Conservation (phyloP, 192 early-diverging fungal genomes). For the Oehlia diaphana region DNA sequence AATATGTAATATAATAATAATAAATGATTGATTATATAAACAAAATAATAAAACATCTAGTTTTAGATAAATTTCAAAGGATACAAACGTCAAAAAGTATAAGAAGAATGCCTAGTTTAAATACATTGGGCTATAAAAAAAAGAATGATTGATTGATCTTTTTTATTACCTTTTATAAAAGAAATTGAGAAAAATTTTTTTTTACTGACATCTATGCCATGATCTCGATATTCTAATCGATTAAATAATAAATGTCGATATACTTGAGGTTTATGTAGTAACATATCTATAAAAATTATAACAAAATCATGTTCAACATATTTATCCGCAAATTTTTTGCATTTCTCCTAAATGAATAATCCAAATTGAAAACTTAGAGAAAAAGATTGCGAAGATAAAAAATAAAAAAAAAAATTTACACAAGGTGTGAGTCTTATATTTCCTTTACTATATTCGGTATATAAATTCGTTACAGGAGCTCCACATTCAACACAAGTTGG, state of each 20-base stretch:
- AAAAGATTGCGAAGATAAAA: background rate
- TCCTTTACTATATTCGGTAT: constrained; percentile 79
- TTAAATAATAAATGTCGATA: constrained; percentile 89
- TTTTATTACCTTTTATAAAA: background rate
- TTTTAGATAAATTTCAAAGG: background rate
- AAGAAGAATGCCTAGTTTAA: constrained; percentile 76
- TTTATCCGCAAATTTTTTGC: constrained; percentile 85
- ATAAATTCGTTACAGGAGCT: constrained; percentile 63
- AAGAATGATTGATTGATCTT: background rate
- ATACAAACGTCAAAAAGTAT: constrained; percentile 87
- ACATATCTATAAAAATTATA: constrained; percentile 89
- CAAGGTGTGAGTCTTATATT: constrained; percentile 85
- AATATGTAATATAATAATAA: background rate
- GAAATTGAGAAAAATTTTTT: background rate
- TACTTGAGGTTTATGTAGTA: constrained; percentile 82
- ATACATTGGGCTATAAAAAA: constrained; percentile 57
- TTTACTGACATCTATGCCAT: constrained; percentile 43
- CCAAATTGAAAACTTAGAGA: no score
- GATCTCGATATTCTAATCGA: constrained; percentile 58
- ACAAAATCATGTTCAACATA: constrained; percentile 90
- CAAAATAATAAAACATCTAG: background rate
- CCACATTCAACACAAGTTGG: constrained; percentile 83
- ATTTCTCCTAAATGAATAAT: constrained; percentile 50
- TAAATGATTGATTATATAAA: background rate
- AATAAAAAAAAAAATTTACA: constrained; percentile 35